Conservation (phyloP, 768 basidiomycete genomes). For the Crucibulum laeve region DNA sequence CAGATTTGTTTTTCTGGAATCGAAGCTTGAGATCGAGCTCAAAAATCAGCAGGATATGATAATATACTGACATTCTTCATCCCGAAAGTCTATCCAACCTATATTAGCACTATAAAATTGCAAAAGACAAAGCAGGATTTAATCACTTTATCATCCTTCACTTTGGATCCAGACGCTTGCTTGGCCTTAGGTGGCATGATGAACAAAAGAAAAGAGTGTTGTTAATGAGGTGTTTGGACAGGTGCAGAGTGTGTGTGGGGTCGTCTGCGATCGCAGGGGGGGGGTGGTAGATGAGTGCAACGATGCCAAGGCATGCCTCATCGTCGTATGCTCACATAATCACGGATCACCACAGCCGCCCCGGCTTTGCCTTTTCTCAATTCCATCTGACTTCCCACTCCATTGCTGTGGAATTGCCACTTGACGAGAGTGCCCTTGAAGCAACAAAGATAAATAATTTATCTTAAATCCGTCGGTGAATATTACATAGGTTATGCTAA, state of each 20-base stretch:
- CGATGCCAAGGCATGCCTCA: too few relatives aligned
- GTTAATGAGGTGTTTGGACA: neutral
- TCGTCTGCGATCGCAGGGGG: too few relatives aligned
- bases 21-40: neutral
- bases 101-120: slow-evolving; percentile 4
- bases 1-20: slow-evolving; percentile 88
- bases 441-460: neutral
- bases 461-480: too few relatives aligned
- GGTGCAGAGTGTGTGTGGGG: neutral
- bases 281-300: too few relatives aligned
- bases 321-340: too few relatives aligned
- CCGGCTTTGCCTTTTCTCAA: too few relatives aligned
- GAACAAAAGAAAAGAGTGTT: neutral
- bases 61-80: slow-evolving; percentile 74
- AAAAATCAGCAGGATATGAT: neutral
- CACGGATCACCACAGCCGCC: too few relatives aligned
- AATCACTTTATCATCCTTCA: slow-evolving; percentile 78
- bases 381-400: too few relatives aligned
- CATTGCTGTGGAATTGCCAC: too few relatives aligned
- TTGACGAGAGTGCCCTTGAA: neutral
- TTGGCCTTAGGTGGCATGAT: slow-evolving; percentile 83
- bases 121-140: slow-evolving; percentile 5
- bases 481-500: too few relatives aligned
- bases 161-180: slow-evolving; percentile 51
- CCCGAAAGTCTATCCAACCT: slow-evolving; percentile 66